A percentile compares a stretch with the other conserved stretches of the same genome.
Evolutionary conservation across 163 green algal species (phyloP).

Genomic region (Volvox carteri): DNA sequence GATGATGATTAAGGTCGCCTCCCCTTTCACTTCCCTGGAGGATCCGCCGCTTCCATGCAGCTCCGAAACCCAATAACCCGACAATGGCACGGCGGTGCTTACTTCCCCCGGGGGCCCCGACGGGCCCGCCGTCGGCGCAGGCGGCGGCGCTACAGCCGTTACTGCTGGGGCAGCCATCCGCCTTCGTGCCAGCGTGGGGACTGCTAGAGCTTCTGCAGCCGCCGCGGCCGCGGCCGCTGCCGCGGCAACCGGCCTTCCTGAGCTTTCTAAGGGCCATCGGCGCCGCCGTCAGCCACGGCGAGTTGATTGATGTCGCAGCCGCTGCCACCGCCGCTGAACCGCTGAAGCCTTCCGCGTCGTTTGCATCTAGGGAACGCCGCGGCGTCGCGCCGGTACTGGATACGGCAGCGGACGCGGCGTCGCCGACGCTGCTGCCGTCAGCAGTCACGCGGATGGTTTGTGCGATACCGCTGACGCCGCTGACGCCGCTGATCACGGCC

Average conservation of each 20-base stretch:
- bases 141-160: not conserved
- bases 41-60: not conserved
- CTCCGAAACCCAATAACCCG: not conserved
- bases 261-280: not conserved
- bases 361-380: not conserved
- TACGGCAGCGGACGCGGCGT: not conserved
- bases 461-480: not conserved
- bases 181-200: not conserved
- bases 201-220: not conserved
- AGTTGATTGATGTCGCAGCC: too few relatives aligned
- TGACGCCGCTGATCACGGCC: not conserved
- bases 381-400: not conserved
- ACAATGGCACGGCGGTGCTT: not conserved
- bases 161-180: too few relatives aligned
- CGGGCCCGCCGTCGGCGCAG: not conserved
- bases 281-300: not conserved
- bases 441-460: not conserved
- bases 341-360: not conserved
- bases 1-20: too few relatives aligned
- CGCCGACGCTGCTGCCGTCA: not conserved
- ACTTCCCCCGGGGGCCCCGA: not conserved
- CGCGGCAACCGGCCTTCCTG: not conserved
- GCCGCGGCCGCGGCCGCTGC: not conserved
- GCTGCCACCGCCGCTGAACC: not conserved
- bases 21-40: too few relatives aligned